phyloP scores from a whole-genome alignment of 768 basidiomycete species.

The Kwoniella sp. region DNA sequence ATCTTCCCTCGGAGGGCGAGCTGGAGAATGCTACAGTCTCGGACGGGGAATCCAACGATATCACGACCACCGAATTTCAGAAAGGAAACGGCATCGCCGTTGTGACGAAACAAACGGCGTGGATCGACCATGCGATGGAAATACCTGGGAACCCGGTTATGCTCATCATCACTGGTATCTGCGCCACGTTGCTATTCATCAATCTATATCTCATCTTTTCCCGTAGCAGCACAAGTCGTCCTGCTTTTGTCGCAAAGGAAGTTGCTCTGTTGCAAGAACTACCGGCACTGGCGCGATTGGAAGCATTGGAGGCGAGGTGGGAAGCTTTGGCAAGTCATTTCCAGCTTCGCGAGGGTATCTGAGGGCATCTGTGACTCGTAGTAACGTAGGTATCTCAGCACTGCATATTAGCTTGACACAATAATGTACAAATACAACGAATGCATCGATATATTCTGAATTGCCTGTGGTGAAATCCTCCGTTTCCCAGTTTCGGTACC shows the following conservation, averaged over 20 bases:
- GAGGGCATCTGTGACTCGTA: neutral
- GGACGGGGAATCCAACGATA: neutral
- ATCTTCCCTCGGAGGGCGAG: neutral
- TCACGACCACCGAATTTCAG: neutral
- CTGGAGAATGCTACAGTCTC: constrained; percentile 1
- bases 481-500: no score
- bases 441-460: neutral
- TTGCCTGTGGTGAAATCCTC: no score
- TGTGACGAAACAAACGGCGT: constrained; percentile 2
- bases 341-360: neutral
- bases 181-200: constrained; percentile 7
- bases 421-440: neutral
- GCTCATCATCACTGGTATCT: constrained; percentile 15
- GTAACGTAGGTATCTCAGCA: neutral
- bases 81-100: constrained; percentile 2
- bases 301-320: neutral
- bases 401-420: neutral
- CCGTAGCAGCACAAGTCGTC: neutral
- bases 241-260: neutral
- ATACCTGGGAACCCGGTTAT: constrained; percentile 31
- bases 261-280: neutral
- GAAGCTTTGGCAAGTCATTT: neutral
- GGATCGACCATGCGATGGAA: constrained; percentile 18
- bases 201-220: neutral
- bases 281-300: neutral